Evolutionary conservation across 371 early-diverging fungal genomes (phyloP).

Genomic region (Mortierella sp.): DNA sequence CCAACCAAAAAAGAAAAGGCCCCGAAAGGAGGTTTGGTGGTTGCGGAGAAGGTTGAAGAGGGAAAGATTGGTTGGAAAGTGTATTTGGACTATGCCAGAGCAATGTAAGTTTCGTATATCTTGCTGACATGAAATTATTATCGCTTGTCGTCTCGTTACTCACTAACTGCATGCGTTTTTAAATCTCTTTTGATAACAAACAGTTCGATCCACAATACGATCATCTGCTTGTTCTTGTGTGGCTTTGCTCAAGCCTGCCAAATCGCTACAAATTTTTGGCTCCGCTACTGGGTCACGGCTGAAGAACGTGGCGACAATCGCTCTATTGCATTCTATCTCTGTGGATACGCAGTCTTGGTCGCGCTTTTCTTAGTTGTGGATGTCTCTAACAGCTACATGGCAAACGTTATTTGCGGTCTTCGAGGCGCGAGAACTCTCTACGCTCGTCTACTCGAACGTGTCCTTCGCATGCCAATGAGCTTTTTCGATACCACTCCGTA

Average conservation of each 20-base stretch:
- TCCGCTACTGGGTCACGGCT: slow-evolving; percentile 75
- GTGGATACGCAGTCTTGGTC: slow-evolving; percentile 55
- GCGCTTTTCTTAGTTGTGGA: slow-evolving; percentile 57
- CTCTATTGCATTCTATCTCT: slow-evolving; percentile 48
- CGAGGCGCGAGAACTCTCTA: slow-evolving; percentile 63
- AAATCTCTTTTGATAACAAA: background rate
- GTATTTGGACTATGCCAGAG: slow-evolving; percentile 80
- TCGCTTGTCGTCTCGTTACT: background rate
- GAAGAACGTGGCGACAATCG: slow-evolving; percentile 51
- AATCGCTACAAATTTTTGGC: slow-evolving; percentile 67
- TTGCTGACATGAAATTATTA: background rate
- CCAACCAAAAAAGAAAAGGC: slow-evolving; percentile 11
- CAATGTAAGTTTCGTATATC: slow-evolving; percentile 67
- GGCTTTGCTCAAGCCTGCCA: slow-evolving; percentile 62
- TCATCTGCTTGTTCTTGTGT: slow-evolving; percentile 33
- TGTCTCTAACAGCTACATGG: slow-evolving; percentile 59
- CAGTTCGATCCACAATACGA: slow-evolving; percentile 42
- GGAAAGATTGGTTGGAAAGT: slow-evolving; percentile 84
- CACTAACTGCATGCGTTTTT: background rate
- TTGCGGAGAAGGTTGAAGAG: slow-evolving; percentile 79
- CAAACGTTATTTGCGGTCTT: slow-evolving; percentile 50
- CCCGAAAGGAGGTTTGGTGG: slow-evolving; percentile 65
- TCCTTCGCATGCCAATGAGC: slow-evolving; percentile 77
- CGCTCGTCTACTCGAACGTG: slow-evolving; percentile 78
- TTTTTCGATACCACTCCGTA: slow-evolving; percentile 91